These are phyloP conservation scores for Amniculicola lignicola DNA, from an alignment of 495 filamentous ascomycete species.

Conservation along the genomic window DNA sequence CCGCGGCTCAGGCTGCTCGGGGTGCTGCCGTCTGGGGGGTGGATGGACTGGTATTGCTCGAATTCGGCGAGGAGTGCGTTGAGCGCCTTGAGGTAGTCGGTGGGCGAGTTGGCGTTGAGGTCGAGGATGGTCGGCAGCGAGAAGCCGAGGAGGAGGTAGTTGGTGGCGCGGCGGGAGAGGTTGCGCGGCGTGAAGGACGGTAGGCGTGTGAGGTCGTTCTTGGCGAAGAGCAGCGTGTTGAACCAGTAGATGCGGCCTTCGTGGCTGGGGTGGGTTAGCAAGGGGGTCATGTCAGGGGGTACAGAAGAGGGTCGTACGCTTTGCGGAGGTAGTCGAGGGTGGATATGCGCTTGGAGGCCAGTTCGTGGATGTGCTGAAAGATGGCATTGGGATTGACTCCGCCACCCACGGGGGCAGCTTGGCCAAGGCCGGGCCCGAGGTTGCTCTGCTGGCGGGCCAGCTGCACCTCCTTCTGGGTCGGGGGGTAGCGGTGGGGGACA, in stretches of 20 bases:
- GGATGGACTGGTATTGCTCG: constrained; percentile 83
- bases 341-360: constrained; percentile 89
- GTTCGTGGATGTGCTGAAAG: constrained; percentile 85
- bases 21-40: constrained; percentile 69
- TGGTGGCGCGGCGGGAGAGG: constrained; percentile 80
- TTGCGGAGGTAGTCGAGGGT: constrained; percentile 91
- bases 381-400: constrained; percentile 60
- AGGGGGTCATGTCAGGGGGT: not conserved
- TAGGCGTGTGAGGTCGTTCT: constrained; percentile 71
- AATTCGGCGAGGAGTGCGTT: constrained; percentile 87
- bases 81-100: constrained; percentile 83
- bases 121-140: constrained; percentile 88
- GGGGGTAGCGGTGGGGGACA: constrained; percentile 25
- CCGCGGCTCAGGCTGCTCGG: constrained; percentile 70
- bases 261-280: constrained; percentile 55
- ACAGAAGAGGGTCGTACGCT: constrained; percentile 58
- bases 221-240: constrained; percentile 89
- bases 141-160: constrained; percentile 88
- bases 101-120: constrained; percentile 67
- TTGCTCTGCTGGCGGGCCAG: constrained; percentile 18
- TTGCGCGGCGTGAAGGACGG: constrained; percentile 82
- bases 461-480: constrained; percentile 27
- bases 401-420: constrained; percentile 33
- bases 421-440: constrained; percentile 16
- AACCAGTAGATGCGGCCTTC: constrained; percentile 97